Evolutionary conservation across 2,329 filamentous ascomycete species (phyloP).

Genomic region (Sporothrix pseudoabietina): DNA sequence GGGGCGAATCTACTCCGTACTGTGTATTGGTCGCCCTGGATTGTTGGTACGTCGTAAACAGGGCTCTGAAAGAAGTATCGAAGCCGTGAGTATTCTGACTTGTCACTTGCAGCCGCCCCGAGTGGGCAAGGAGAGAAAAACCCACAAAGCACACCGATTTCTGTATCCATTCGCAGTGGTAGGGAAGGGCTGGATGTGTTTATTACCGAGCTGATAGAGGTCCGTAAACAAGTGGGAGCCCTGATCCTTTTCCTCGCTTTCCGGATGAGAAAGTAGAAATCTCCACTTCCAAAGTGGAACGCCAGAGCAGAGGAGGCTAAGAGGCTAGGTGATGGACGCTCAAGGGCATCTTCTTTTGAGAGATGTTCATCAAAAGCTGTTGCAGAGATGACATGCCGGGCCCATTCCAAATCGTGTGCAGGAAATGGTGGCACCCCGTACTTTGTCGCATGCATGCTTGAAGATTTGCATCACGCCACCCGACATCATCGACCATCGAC

Average conservation of each 20-base stretch:
- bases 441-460: background rate
- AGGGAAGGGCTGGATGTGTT: background rate
- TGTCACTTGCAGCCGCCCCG: constrained; percentile 6
- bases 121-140: background rate
- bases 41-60: background rate
- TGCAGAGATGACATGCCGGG: constrained; percentile 1
- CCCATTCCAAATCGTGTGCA: background rate
- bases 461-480: constrained; percentile 16
- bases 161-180: background rate
- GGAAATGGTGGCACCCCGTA: background rate
- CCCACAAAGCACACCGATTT: background rate
- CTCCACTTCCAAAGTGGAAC: background rate
- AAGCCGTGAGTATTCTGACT: constrained; percentile 3
- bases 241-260: background rate
- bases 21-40: background rate
- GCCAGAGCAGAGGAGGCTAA: background rate
- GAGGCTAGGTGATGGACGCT: background rate
- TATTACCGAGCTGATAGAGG: background rate
- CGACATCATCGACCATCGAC: background rate
- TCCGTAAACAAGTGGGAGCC: background rate
- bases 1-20: background rate
- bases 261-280: background rate
- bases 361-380: background rate
- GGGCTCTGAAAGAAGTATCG: background rate
- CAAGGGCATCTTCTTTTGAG: background rate